Evolutionary conservation across 768 basidiomycete species (phyloP).

Genomic region (Amanita pallidorosea): DNA sequence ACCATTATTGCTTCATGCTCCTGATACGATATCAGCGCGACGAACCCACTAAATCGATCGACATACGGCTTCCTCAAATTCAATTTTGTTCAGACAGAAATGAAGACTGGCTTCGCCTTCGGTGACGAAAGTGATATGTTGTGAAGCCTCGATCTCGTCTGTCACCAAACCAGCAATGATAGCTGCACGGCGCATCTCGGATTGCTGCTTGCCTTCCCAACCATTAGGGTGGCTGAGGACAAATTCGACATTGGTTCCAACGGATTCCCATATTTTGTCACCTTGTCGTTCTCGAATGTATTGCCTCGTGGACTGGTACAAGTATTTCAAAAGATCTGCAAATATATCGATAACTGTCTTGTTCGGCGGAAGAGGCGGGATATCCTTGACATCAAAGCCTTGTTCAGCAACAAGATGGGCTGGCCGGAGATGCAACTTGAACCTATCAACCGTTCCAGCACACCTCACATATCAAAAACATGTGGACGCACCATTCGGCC

Average conservation of each 20-base stretch:
- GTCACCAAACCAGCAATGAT: slow-evolving; percentile 33
- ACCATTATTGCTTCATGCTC: not conserved
- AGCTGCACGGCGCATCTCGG: slow-evolving; percentile 35
- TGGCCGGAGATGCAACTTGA: slow-evolving; percentile 4
- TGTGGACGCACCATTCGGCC: not conserved
- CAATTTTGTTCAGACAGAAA: slow-evolving; percentile 21
- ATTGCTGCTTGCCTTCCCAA: slow-evolving; percentile 44
- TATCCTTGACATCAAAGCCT: not conserved
- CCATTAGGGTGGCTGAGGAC: slow-evolving; percentile 44
- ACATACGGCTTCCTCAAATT: slow-evolving; percentile 15
- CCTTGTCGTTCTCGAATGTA: slow-evolving; percentile 37
- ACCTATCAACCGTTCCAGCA: not conserved
- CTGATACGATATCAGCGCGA: not conserved
- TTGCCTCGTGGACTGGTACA: too few species aligned
- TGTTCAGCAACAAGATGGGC: not conserved
- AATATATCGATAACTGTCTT: slow-evolving; percentile 32
- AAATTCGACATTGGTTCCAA: slow-evolving; percentile 29
- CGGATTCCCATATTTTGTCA: slow-evolving; percentile 23
- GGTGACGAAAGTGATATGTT: slow-evolving; percentile 35
- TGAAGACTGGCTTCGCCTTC: slow-evolving; percentile 48
- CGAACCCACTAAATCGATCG: not conserved
- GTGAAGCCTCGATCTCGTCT: slow-evolving; percentile 18
- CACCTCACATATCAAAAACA: not conserved
- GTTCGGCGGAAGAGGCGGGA: slow-evolving; percentile 30
- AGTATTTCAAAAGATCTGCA: slow-evolving; percentile 35